These are phyloP conservation scores for Paramyrothecium roridum DNA, from an alignment of 2,329 filamentous ascomycete species.

Conservation along the genomic window DNA sequence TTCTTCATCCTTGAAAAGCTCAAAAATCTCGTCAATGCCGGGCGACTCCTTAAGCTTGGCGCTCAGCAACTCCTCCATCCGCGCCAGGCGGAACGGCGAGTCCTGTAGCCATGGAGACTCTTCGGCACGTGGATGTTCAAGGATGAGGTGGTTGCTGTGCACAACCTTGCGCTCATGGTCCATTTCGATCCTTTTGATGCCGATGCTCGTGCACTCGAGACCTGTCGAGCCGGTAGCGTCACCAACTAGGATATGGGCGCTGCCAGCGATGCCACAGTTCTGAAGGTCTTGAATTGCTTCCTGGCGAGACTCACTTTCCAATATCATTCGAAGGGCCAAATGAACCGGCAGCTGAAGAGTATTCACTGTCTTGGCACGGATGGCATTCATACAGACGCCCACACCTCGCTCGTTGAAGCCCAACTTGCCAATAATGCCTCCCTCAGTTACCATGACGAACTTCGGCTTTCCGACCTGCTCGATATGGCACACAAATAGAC, in stretches of 20 bases:
- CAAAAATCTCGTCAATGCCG: slow-evolving; percentile 4
- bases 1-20: slow-evolving; percentile 15
- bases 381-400: slow-evolving; percentile 59
- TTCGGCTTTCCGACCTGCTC: slow-evolving; percentile 36
- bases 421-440: slow-evolving; percentile 63
- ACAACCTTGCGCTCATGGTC: slow-evolving; percentile 5
- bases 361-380: slow-evolving; percentile 54
- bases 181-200: slow-evolving; percentile 8
- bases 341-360: slow-evolving; percentile 62
- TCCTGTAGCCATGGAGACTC: slow-evolving; percentile 13
- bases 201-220: slow-evolving; percentile 16
- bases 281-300: slow-evolving; percentile 6
- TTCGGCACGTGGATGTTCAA: slow-evolving; percentile 10
- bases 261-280: slow-evolving; percentile 12
- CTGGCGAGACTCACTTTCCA: slow-evolving; percentile 40
- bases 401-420: slow-evolving; percentile 56
- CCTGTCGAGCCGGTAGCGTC: slow-evolving; percentile 12
- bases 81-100: slow-evolving; percentile 5
- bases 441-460: slow-evolving; percentile 56
- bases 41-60: not conserved
- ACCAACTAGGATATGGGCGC: slow-evolving; percentile 13
- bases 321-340: slow-evolving; percentile 50
- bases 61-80: slow-evolving; percentile 6
- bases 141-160: slow-evolving; percentile 15
- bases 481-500: slow-evolving; percentile 46